Evolutionary conservation across 2,329 filamentous ascomycete genomes (phyloP), one percentile per base, ranked within the genome.

Genomic region (Cordyceps pruinosa): DNA sequence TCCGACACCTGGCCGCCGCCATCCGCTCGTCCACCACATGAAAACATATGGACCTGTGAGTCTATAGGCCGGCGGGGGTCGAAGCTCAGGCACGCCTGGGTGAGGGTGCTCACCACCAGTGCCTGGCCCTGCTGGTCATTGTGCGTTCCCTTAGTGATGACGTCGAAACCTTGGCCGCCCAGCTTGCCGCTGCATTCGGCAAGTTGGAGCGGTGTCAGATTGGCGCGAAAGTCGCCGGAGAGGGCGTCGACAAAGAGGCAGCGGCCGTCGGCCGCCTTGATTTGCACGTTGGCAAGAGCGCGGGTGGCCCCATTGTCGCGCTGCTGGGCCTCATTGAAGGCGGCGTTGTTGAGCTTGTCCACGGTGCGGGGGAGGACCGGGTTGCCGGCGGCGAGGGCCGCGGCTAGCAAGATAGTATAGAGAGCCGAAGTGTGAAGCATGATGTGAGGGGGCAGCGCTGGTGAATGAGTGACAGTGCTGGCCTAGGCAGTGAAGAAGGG

Each of bases 81-180:
- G 59, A 82, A 81, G 70, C 82, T 84, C 63, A 82, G 70, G 64
- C 81, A 84, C 44, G 80, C 81, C 65, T 82, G 75, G 1, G 81
- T 84, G 62, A 81, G 66, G 4, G 78, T 79, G 71, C 75, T 84
- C 44, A 83, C 81, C 37, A 84, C 63, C 48, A 83, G 71, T 63
- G 77, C 75, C 5, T 75, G 72, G 35, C 73, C 72, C 39, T 71
- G 63, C 32, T 68, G 70, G 61, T 80, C 68, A 60, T 79, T 78
- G 64, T 84, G 81, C 62, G 74, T 73, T 23, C 80, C 81, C 7
- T 70, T 65, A 0, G 77, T 78, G 60, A 79, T 74, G 61, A 77
- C 62, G 56, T 79, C 76, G 73, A 74, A 79, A n/a, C 69, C 70
- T 60, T 78, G 73, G 8, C 73, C 75, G 17, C n/a, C 50, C 0